A percentile compares a stretch with the other conserved stretches of the same genome.
phyloP scores from a whole-genome alignment of 1,139 yeast species.

The Kodamaea plutei region DNA sequence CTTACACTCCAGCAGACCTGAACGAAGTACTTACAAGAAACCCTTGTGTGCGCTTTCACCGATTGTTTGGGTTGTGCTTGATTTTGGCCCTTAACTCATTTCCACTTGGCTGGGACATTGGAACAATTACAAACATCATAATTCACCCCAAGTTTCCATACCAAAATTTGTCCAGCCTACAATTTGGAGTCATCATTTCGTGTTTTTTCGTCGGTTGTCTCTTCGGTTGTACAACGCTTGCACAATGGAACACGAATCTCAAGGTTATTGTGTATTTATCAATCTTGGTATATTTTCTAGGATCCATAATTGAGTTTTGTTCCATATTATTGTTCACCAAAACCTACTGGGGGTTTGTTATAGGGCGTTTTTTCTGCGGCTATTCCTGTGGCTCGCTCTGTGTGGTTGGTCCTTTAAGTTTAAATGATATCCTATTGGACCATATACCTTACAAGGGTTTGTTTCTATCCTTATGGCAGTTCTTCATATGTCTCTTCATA shows the following conservation, averaged over 20 bases:
- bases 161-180: slow-evolving; percentile 4
- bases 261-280: slow-evolving; percentile 9
- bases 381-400: slow-evolving; percentile 24
- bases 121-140: slow-evolving; percentile 26
- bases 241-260: slow-evolving; percentile 9
- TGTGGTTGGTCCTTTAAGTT: slow-evolving; percentile 26
- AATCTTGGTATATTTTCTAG: slow-evolving; percentile 13
- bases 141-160: slow-evolving; percentile 10
- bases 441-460: slow-evolving; percentile 13
- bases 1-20: too few relatives aligned
- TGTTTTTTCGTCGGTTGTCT: slow-evolving; percentile 28
- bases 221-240: slow-evolving; percentile 21
- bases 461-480: slow-evolving; percentile 23
- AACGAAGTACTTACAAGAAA: too few relatives aligned
- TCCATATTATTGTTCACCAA: slow-evolving; percentile 1
- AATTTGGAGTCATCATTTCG: slow-evolving; percentile 22
- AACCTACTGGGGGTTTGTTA: slow-evolving; percentile 13
- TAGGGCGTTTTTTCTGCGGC: slow-evolving; percentile 25
- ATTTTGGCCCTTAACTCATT: slow-evolving; percentile 17
- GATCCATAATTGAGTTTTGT: slow-evolving; percentile 17
- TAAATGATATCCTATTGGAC: slow-evolving; percentile 18
- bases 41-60: too few relatives aligned
- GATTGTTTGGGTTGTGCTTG: slow-evolving; percentile 2
- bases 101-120: slow-evolving; percentile 35
- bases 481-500: slow-evolving; percentile 21